These are phyloP conservation scores for Phytophthora syringae DNA, from an alignment of 352 stramenopile species.

Conservation along the genomic window DNA sequence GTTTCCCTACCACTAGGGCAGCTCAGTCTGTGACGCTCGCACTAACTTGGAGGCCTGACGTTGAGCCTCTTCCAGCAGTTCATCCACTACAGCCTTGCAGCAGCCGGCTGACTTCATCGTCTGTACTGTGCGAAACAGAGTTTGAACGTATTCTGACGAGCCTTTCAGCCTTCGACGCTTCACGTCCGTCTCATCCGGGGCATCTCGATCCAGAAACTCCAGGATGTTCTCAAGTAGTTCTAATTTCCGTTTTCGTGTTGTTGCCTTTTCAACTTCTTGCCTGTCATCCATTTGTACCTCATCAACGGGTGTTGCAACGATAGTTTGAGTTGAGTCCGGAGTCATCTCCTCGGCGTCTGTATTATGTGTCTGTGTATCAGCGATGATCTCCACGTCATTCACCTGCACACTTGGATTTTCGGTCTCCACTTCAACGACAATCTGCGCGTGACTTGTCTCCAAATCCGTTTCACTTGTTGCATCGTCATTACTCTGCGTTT, in stretches of 20 bases:
- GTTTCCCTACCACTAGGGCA: not conserved
- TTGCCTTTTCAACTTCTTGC: not conserved
- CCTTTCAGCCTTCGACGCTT: conserved; percentile 12
- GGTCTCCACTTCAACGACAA: not conserved
- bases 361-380: not conserved
- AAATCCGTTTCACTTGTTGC: not conserved
- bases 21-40: not conserved
- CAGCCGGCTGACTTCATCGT: conserved; percentile 7
- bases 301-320: not conserved
- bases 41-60: conserved; percentile 11
- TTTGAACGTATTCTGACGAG: conserved; percentile 14
- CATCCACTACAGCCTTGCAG: not conserved
- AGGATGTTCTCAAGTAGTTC: not conserved
- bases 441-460: not conserved
- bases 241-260: conserved; percentile 2
- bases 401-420: not conserved
- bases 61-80: conserved; percentile 10
- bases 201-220: not conserved
- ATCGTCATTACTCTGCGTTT: not conserved
- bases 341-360: not conserved
- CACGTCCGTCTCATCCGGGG: conserved; percentile 4
- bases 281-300: not conserved
- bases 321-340: not conserved
- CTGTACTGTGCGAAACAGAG: conserved; percentile 12
- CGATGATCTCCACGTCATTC: not conserved